phyloP scores from a whole-genome alignment of 805 yeast species.

The Teunomyces gatunensis region DNA sequence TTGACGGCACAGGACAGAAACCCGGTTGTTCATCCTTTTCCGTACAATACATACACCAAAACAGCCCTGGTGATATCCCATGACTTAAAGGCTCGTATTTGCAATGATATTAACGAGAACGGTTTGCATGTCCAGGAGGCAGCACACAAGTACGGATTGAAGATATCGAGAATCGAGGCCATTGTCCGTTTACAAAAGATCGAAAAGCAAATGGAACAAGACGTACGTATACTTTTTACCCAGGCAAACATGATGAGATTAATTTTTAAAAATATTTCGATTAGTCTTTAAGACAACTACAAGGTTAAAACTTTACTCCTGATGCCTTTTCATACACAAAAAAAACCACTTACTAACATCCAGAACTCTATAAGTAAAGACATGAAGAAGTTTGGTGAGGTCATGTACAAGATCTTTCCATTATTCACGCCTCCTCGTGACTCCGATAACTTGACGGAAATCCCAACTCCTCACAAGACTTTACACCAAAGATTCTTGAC shows the following conservation, averaged over 20 bases:
- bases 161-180: slow-evolving; percentile 89
- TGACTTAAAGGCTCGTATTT: slow-evolving; percentile 58
- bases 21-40: slow-evolving; percentile 71
- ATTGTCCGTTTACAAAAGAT: slow-evolving; percentile 63
- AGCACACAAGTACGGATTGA: slow-evolving; percentile 75
- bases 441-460: slow-evolving; percentile 85
- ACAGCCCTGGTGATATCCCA: slow-evolving; percentile 63
- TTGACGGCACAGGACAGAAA: slow-evolving; percentile 14
- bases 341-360: slow-evolving; percentile 9
- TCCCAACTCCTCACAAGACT: slow-evolving; percentile 85
- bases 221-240: slow-evolving; percentile 51
- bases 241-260: slow-evolving; percentile 44
- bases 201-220: slow-evolving; percentile 58
- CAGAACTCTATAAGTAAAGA: slow-evolving; percentile 35
- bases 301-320: slow-evolving; percentile 49
- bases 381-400: slow-evolving; percentile 53
- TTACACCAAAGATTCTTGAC: slow-evolving; percentile 79
- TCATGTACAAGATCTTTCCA: slow-evolving; percentile 82
- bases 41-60: slow-evolving; percentile 64
- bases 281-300: slow-evolving; percentile 74
- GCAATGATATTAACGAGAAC: slow-evolving; percentile 51
- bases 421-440: slow-evolving; percentile 43
- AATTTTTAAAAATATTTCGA: slow-evolving; percentile 42
- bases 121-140: slow-evolving; percentile 65
- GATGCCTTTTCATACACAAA: slow-evolving; percentile 5